phyloP scores from a whole-genome alignment of 2,329 filamentous ascomycete genomes.

The Calonectria pseudoreteaudii region DNA sequence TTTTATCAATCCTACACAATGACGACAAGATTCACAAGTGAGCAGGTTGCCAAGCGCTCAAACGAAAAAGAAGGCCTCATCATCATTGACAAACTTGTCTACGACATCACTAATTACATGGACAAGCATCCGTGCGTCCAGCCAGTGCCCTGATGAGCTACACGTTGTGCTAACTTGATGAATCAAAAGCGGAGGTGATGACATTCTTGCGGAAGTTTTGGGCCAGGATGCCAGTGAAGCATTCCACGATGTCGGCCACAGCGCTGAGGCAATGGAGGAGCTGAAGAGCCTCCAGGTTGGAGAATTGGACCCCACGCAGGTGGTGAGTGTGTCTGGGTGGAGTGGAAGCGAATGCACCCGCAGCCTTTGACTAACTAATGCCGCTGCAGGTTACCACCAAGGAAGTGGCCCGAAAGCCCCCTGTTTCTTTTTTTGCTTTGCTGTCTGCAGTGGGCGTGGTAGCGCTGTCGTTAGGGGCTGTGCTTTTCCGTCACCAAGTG shows the following conservation, averaged over 20 bases:
- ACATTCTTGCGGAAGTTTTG: conserved; percentile 16
- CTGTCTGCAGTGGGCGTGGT: conserved; percentile 5
- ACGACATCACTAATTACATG: conserved; percentile 22
- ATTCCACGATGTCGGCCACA: conserved; percentile 24
- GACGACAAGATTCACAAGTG: not conserved
- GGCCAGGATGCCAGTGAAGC: conserved; percentile 21
- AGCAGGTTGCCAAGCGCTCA: conserved; percentile 9
- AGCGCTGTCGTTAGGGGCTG: conserved; percentile 12
- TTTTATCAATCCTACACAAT: not conserved
- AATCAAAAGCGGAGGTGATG: conserved; percentile 9
- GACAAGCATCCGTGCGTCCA: conserved; percentile 10
- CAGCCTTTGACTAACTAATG: not conserved
- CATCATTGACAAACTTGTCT: conserved; percentile 20
- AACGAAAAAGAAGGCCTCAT: conserved; percentile 13
- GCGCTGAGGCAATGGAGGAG: conserved; percentile 13
- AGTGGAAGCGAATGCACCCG: not conserved
- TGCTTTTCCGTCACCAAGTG: conserved; percentile 21
- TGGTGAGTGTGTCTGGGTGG: not conserved
- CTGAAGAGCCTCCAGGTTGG: conserved; percentile 15
- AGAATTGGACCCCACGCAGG: conserved; percentile 3
- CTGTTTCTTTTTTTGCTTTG: not conserved
- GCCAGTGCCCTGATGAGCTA: not conserved
- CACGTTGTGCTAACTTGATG: not conserved
- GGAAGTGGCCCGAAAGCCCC: not conserved
- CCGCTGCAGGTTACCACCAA: not conserved